Evolutionary conservation across 2,329 filamentous ascomycete species (phyloP), one percentile per base, ranked within the genome.

Genomic region (Scolecobasidium constrictum): DNA sequence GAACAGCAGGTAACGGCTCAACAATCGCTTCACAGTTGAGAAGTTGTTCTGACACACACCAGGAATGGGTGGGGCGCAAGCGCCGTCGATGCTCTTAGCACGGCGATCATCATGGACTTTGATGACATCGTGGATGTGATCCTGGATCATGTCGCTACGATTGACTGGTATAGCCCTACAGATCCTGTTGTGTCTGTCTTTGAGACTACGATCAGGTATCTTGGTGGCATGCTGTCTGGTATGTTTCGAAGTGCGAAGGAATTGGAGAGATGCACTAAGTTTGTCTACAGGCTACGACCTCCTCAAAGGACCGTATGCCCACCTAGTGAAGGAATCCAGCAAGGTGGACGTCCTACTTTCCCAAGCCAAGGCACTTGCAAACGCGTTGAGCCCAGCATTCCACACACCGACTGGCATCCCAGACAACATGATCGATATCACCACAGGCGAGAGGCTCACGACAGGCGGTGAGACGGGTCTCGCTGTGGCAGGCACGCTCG

Each of bases 151-250:
- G 73, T 94, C 36, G 72, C 77, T 0, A 73, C 63, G 0, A 81
- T 93, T 53, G 68, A 93, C 59, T 94, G 85, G 11, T 39, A 33
- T 18, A 38, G 26, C n/a, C 18, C 15, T 55, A 72, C 72, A 34
- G 65, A 68, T 9, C 83, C 81, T 3, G 9, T 46, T 1, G 77
- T 94, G 38, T 90, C 82, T 28, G 62, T 94, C 5, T 94, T 94
- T 53, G 87, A 94, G 62, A 93, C 86, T 0, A 94, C 85, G 1
- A 94, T 94, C 54, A 79, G 87, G 20, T 94, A 94, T 53, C 65
- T 94, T 1, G 87, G 77, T 7, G 87, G 86, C 13, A 69, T 94
- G 52, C 56, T 94, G 6, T 83, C 86, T 2, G 84, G 40, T 43
- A 16, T 11, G 39, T 37, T 6, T n/a, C 16, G 7, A 39, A 22